These are phyloP conservation scores for Fraxinus pennsylvanica DNA, from an alignment of 257 asterid genomes.

Conservation along the genomic window DNA sequence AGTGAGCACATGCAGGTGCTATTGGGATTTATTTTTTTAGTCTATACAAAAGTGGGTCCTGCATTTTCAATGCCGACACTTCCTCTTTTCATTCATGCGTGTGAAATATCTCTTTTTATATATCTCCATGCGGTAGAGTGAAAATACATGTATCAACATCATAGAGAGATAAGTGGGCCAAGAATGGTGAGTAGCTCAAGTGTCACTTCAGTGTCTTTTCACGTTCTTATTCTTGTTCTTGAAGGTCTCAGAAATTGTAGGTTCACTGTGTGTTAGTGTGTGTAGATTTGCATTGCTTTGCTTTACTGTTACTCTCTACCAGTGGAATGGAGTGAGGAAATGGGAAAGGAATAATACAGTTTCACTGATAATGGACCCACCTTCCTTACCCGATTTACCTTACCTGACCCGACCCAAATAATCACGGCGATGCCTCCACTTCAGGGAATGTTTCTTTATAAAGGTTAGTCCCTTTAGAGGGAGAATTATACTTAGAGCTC, in stretches of 20 bases:
- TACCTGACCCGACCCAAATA: not conserved
- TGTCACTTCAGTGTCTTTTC: slow-evolving; percentile 35
- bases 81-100: not conserved
- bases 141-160: slow-evolving; percentile 7
- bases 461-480: not conserved
- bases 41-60: slow-evolving; percentile 39
- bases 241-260: slow-evolving; percentile 40
- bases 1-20: slow-evolving; percentile 42
- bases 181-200: slow-evolving; percentile 39
- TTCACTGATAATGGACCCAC: slow-evolving; percentile 27
- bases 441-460: not conserved
- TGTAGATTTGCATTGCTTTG: slow-evolving; percentile 25
- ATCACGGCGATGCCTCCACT: not conserved
- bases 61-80: slow-evolving; percentile 52
- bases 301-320: slow-evolving; percentile 58
- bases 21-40: slow-evolving; percentile 22
- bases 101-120: not conserved
- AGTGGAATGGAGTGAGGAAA: slow-evolving; percentile 21
- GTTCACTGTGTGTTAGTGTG: slow-evolving; percentile 29
- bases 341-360: slow-evolving; percentile 32
- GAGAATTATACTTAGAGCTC: not conserved
- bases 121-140: slow-evolving; percentile 6
- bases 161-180: slow-evolving; percentile 13
- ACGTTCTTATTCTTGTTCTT: slow-evolving; percentile 30
- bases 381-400: slow-evolving; percentile 20